phyloP scores from a whole-genome alignment of 768 basidiomycete genomes.

The Ramaria sp. region DNA sequence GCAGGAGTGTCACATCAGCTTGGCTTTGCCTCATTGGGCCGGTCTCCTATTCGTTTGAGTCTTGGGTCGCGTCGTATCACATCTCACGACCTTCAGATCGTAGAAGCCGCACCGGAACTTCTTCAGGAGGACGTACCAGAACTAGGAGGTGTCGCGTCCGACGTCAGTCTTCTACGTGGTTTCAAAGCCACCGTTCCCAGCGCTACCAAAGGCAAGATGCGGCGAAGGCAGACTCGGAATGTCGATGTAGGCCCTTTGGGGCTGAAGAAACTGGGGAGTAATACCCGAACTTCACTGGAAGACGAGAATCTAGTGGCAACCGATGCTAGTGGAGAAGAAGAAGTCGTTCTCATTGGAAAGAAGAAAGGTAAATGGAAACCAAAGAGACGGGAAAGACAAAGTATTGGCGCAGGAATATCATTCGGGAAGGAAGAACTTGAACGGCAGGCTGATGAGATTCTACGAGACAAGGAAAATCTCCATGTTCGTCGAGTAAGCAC shows the following conservation, averaged over 20 bases:
- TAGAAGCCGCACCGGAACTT: slow-evolving; percentile 72
- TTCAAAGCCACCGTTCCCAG: slow-evolving; percentile 95
- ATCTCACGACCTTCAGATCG: slow-evolving; percentile 74
- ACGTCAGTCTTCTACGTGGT: slow-evolving; percentile 76
- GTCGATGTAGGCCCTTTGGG: slow-evolving; percentile 69
- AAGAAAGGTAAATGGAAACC: slow-evolving; percentile 27
- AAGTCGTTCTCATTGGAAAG: slow-evolving; percentile 44
- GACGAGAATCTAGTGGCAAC: slow-evolving; percentile 28
- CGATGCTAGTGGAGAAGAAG: slow-evolving; percentile 54
- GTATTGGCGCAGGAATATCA: slow-evolving; percentile 55
- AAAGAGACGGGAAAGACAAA: slow-evolving; percentile 46
- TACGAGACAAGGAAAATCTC: slow-evolving; percentile 85
- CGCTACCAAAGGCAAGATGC: slow-evolving; percentile 64
- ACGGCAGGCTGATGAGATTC: slow-evolving; percentile 77
- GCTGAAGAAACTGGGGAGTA: slow-evolving; percentile 69
- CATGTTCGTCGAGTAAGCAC: slow-evolving; percentile 71
- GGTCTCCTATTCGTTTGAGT: slow-evolving; percentile 62
- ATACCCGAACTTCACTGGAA: slow-evolving; percentile 57
- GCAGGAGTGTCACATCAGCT: slow-evolving; percentile 31
- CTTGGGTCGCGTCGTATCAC: slow-evolving; percentile 59
- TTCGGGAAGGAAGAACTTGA: slow-evolving; percentile 78
- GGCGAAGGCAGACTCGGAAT: slow-evolving; percentile 71
- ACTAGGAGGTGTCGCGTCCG: slow-evolving; percentile 53
- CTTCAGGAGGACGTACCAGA: slow-evolving; percentile 65
- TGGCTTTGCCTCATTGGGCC: slow-evolving; percentile 71